Evolutionary conservation across 1,284 basidiomycete genomes (phyloP), one percentile per base, ranked within the genome.

Genomic region (Crucibulum cyathiforme): DNA sequence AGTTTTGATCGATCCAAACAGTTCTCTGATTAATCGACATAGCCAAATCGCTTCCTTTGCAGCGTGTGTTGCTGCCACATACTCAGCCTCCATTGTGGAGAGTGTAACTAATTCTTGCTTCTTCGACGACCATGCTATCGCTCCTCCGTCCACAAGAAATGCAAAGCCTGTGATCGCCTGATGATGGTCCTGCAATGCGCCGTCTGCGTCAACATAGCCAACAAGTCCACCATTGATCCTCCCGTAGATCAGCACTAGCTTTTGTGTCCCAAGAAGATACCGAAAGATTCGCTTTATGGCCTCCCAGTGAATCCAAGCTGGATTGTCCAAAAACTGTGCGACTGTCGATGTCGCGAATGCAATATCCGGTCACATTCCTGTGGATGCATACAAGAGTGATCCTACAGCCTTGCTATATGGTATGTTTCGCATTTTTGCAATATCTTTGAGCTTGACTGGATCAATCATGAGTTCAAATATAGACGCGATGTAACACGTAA

Each of bases 41-140:
- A 43, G 7, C 41, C 41, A 43, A 13, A 43, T 43, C 4, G 41
- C 41, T 43, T 43, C 41, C 41, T 43, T 43, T 43, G 41, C 41
- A 5, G 41, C 6, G 17, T 43, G 41, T 6, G 5, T 43, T 7
- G 5, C 41, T 5, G 41, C 41, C 41, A 43, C 5, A 17, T 43
- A 43, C 47, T n/a, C 7, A 19, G 38, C 19, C 8, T 12, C 56
- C 8, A 19, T 58, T 3, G 41, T 36, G 4, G 50, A 35, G 13
- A 52, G 56, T 3, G 39, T 31, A 5, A 31, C 31, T 31, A 31
- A 5, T 5, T 31, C 31, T 31, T 66, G 62, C 17, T 63, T 63
- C 57, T 64, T 64, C 38, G 58, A 64, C 15, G 31, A 19, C 65
- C 63, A 66, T 5, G 58, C 65, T 36, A 61, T 37, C 3, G 58